phyloP scores from a whole-genome alignment of 352 stramenopile species.

The Globisporangium parvum region DNA sequence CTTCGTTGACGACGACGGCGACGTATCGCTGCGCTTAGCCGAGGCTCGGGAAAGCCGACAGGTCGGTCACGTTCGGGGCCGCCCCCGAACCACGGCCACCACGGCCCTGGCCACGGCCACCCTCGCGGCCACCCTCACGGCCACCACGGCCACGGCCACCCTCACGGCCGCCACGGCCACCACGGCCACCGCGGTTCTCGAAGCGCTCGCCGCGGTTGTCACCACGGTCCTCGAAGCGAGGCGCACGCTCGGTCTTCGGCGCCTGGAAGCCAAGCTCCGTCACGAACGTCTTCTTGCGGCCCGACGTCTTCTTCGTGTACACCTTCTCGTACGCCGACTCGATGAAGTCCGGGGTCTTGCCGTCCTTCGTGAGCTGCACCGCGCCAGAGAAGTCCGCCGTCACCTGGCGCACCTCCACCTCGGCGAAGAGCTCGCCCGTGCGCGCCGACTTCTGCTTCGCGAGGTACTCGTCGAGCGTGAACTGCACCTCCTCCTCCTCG shows the following conservation, averaged over 20 bases:
- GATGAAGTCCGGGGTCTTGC: constrained; percentile 86
- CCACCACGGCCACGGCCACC: constrained; percentile 29
- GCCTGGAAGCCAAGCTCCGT: constrained; percentile 83
- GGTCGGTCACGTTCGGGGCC: constrained; percentile 74
- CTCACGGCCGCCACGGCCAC: constrained; percentile 31
- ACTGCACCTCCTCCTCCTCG: constrained; percentile 78
- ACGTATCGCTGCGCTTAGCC: constrained; percentile 36
- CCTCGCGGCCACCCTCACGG: constrained; percentile 29
- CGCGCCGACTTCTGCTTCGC: constrained; percentile 76
- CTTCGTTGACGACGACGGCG: constrained; percentile 32
- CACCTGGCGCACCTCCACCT: constrained; percentile 80
- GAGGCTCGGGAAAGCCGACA: constrained; percentile 83
- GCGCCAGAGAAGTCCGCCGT: constrained; percentile 85
- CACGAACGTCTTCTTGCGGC: constrained; percentile 91
- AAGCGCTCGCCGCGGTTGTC: constrained; percentile 28
- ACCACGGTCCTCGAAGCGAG: constrained; percentile 54
- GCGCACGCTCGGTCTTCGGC: constrained; percentile 50
- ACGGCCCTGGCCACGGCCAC: constrained; percentile 23
- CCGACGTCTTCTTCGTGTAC: constrained; percentile 94
- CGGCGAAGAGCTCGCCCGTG: constrained; percentile 74
- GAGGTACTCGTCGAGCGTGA: constrained; percentile 78
- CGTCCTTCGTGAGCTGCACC: constrained; percentile 75
- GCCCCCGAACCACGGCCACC: constrained; percentile 35
- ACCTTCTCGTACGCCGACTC: constrained; percentile 89
- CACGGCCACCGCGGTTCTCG: constrained; percentile 29